Base-by-base conservation (phyloP, 2,329 filamentous ascomycete species). In the Nakataea oryzae region DNA sequence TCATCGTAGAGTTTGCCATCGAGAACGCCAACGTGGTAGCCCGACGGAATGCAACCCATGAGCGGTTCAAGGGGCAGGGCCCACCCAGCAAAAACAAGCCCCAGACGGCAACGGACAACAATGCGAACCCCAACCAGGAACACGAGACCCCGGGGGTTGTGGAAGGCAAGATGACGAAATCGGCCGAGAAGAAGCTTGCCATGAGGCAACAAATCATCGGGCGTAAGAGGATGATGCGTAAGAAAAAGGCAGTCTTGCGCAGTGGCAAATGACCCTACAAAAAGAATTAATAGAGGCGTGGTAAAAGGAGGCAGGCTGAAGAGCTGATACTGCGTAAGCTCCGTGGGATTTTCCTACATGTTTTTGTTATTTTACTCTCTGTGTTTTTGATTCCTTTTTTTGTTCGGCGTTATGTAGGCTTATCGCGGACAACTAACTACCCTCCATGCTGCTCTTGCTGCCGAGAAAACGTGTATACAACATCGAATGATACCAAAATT, bases 1-100 rank as follows among this genome's bases (percentile, higher is more conserved):
- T 99, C 60, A 91, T 99, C 70, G 93, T 93, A 50, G 96, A 99
- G 74, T 99, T 99, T 72, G 92, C 95, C 26, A 96, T 99, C 72
- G 95, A 99, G 76, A 99, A 99, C 69, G 93, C 91, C 1, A 93
- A 97, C 70, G 95, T 99, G 1, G 88, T 99, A n/a, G 84, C 87
- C 67, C 83, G 95, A 66, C 83, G 96, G 62, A 84, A 80, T 64
- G 85, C 87, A 64, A 78, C 78, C 59, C 87, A 91, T 71, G 74
- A 77, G 55, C 77, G 76, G 63, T 58, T 64, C 64, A 61, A 57
- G 61, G 27, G 58, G 54, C 61, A 27, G 30, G 62, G 59, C 56
- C 61, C 9, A 24, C 26, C 26, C 58, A 28, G 24, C 27, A 28
- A 67, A 62, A 67, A 64, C 14, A 63, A 61, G 58, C 63, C 61